phyloP scores from a whole-genome alignment of 306 rosid species.

The Dicorynia guianensis region DNA sequence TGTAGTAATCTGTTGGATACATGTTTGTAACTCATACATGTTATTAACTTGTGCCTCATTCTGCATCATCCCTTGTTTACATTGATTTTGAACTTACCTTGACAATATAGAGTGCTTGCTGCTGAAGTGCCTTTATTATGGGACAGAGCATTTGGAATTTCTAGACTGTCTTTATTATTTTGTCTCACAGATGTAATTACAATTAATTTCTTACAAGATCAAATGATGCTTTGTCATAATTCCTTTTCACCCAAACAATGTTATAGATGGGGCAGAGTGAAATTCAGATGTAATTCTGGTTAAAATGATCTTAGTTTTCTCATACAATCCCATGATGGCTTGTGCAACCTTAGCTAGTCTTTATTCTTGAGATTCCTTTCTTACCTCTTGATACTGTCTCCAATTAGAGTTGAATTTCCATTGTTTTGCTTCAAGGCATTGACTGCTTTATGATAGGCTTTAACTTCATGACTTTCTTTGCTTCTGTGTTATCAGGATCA shows the following conservation, averaged over 20 bases:
- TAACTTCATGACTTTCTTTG: too few species aligned
- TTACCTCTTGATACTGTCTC: too few species aligned
- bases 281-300: not conserved
- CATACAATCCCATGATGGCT: not conserved
- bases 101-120: slow-evolving; percentile 4
- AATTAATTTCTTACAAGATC: not conserved
- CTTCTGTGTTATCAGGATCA: too few species aligned
- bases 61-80: slow-evolving; percentile 5
- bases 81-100: not conserved
- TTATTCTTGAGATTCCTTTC: too few species aligned
- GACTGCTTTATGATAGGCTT: too few species aligned
- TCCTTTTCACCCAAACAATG: slow-evolving; percentile 7
- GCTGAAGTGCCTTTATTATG: not conserved
- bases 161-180: not conserved
- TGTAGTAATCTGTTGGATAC: slow-evolving; percentile 14
- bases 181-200: not conserved
- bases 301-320: not conserved
- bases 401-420: too few species aligned
- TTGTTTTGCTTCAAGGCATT: too few species aligned
- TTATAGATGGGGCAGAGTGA: not conserved
- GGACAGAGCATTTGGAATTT: not conserved
- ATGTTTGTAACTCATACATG: slow-evolving; percentile 22
- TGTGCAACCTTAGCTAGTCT: too few species aligned
- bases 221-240: not conserved
- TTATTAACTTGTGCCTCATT: slow-evolving; percentile 15